Evolutionary conservation across 331 rosid genomes (phyloP), one percentile per base, ranked within the genome.

Genomic region (Quercus lobata): DNA sequence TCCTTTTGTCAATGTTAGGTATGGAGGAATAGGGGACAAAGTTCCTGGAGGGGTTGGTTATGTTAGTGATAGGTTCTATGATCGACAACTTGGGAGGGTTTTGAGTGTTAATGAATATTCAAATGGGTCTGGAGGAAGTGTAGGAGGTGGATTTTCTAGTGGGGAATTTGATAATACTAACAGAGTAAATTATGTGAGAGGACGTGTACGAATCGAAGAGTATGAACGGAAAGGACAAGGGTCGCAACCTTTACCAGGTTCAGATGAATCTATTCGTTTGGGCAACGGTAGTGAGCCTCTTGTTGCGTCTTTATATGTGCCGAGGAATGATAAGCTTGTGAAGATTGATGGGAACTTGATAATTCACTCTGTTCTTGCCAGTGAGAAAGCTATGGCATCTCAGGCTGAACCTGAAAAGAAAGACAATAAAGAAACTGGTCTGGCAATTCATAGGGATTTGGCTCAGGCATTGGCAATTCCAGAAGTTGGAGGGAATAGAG

Each of bases 331-430:
- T 78, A 96, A 91, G 79, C 83, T 96, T 79, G 97, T 96, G 74
- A 93, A 96, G 89, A 93, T 96, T 71, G 98, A 96, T 53, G 99
- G 99, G 22, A 96, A 93, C 87, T 87, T 96, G 89, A 93, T 96
- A 76, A 96, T 96, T 80, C 97, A 89, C 84, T 96, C 98, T 24
- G 87, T 96, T 72, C 80, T 96, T 82, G 98, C 99, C 32, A 91
- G 98, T 73, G 98, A 96, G 93, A 92, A 93, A 80, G 89, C 97
- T 12, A 84, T 86, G 93, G 90, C 96, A 21, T 82, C 94, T 82
- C 88, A 76, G 69, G 82, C 73, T 65, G 62, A 65, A 69, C 77
- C 80, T 69, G 84, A 66, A 62, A 83, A 72, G 79, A 71, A 89
- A 79, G 91, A 86, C 27, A 84, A 62, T 57, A 78, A 61, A 76